These are phyloP conservation scores for Trichopus zeylanicus DNA, from an alignment of 116 monocot genomes.

Conservation along the genomic window DNA sequence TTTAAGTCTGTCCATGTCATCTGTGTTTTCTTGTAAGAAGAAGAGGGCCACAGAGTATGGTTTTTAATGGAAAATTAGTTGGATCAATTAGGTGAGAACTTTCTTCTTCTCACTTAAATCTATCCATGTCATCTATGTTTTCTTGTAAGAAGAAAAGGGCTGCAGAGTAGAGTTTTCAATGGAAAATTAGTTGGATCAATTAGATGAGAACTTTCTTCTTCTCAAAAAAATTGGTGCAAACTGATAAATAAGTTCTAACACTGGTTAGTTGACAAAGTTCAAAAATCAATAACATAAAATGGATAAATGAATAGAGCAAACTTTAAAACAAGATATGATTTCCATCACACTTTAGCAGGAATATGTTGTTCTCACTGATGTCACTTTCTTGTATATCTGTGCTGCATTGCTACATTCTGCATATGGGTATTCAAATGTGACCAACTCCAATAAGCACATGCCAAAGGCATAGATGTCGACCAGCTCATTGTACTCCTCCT, in stretches of 20 bases:
- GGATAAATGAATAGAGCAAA: background rate
- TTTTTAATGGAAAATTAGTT: background rate
- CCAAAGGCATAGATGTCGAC: constrained; percentile 92
- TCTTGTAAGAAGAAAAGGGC: background rate
- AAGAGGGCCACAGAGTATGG: background rate
- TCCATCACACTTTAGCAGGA: too few species aligned
- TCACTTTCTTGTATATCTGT: constrained; percentile 71
- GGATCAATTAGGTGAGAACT: background rate
- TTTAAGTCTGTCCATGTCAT: too few species aligned
- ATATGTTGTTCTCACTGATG: constrained; percentile 21
- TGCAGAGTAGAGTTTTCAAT: background rate
- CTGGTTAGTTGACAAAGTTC: background rate
- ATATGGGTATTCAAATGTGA: constrained; percentile 75
- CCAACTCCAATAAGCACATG: constrained; percentile 72
- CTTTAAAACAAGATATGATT: background rate
- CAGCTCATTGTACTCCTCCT: constrained; percentile 81
- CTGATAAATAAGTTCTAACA: background rate
- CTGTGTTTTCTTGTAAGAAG: background rate
- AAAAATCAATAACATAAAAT: background rate
- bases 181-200: background rate
- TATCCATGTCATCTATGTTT: background rate
- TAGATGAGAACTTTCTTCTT: too few species aligned
- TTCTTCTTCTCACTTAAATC: too few species aligned
- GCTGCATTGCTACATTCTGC: constrained; percentile 63
- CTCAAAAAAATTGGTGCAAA: background rate